These are phyloP conservation scores for Fusarium vanettenii DNA, from an alignment of 2,329 filamentous ascomycete species.

Conservation along the genomic window DNA sequence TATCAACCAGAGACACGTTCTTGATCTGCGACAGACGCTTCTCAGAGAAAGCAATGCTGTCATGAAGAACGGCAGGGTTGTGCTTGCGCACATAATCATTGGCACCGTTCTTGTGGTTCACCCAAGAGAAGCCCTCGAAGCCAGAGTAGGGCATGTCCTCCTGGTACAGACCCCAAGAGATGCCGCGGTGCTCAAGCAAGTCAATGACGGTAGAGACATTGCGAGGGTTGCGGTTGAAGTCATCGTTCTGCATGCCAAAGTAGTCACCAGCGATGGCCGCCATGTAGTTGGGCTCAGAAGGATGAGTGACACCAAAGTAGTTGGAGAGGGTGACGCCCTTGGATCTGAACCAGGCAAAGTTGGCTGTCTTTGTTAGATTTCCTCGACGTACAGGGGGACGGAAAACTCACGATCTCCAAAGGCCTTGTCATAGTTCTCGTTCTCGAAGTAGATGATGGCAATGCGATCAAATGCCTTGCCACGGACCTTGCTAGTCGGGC, in stretches of 20 bases:
- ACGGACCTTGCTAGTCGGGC: slow-evolving; percentile 71
- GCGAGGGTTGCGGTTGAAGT: slow-evolving; percentile 62
- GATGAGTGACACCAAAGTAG: slow-evolving; percentile 69
- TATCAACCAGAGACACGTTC: slow-evolving; percentile 66
- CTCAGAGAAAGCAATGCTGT: slow-evolving; percentile 69
- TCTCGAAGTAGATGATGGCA: slow-evolving; percentile 81
- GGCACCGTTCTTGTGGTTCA: slow-evolving; percentile 72
- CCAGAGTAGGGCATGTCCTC: slow-evolving; percentile 82
- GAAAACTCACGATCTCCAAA: slow-evolving; percentile 66
- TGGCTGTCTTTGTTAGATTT: slow-evolving; percentile 26
- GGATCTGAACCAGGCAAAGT: slow-evolving; percentile 43
- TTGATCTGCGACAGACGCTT: slow-evolving; percentile 77
- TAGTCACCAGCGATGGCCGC: slow-evolving; percentile 71
- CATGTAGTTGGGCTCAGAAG: slow-evolving; percentile 76
- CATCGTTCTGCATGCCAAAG: slow-evolving; percentile 71
- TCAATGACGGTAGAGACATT: slow-evolving; percentile 78
- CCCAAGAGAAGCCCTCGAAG: slow-evolving; percentile 72
- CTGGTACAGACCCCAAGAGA: slow-evolving; percentile 79
- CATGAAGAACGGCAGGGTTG: slow-evolving; percentile 74
- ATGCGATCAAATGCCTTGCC: slow-evolving; percentile 80
- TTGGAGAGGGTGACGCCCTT: slow-evolving; percentile 47
- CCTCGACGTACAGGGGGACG: too few species aligned
- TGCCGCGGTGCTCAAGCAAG: slow-evolving; percentile 71
- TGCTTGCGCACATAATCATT: slow-evolving; percentile 89
- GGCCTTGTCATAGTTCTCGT: slow-evolving; percentile 76